Conservation (phyloP, 2,329 filamentous ascomycete species). For the Apiospora malaysiana region DNA sequence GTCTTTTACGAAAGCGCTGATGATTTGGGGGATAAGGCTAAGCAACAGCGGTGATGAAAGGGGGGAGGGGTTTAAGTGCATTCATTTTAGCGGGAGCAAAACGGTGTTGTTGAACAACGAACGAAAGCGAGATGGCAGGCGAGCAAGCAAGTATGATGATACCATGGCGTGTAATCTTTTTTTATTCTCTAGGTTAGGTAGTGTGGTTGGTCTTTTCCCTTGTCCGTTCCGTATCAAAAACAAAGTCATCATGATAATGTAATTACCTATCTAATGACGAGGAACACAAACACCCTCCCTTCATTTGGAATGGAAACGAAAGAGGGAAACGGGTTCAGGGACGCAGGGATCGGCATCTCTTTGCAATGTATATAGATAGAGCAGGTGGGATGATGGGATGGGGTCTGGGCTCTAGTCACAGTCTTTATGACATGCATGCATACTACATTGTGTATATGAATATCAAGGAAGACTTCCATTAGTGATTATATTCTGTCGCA, state of each 20-base stretch:
- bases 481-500: too few species aligned
- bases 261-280: background rate
- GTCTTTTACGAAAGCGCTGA: slow-evolving; percentile 50
- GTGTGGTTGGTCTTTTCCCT: background rate
- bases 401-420: background rate
- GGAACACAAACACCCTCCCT: background rate
- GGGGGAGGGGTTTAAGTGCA: background rate
- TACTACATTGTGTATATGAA: background rate
- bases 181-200: background rate
- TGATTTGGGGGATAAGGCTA: slow-evolving; percentile 41
- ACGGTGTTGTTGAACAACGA: background rate
- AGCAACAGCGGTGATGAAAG: background rate
- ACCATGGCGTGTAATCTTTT: slow-evolving; percentile 17
- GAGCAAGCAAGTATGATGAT: slow-evolving; percentile 11
- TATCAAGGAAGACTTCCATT: background rate
- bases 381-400: background rate
- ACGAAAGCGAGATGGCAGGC: background rate
- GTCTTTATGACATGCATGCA: slow-evolving; percentile 4
- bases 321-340: background rate
- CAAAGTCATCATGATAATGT: background rate
- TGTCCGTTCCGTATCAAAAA: background rate
- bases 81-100: background rate
- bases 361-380: background rate
- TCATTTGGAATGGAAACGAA: background rate
- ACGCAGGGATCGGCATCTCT: background rate